Evolutionary conservation across 2,329 filamentous ascomycete genomes (phyloP).

Genomic region (Esteya vermicola): DNA sequence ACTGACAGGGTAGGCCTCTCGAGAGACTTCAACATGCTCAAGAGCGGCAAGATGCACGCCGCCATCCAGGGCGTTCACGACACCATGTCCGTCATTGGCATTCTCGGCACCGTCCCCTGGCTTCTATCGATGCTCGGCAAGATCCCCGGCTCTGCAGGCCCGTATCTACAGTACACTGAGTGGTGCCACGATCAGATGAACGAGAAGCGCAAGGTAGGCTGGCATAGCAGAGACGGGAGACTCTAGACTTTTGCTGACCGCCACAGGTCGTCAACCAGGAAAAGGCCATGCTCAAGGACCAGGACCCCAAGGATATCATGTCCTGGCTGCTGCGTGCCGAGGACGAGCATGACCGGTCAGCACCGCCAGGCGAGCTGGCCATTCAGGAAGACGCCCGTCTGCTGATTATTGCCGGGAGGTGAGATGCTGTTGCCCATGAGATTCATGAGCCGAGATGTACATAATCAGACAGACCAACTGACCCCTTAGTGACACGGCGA

Average conservation of each 20-base stretch:
- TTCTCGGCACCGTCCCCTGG: background rate
- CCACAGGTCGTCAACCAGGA: background rate
- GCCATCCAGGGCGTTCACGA: background rate
- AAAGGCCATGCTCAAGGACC: background rate
- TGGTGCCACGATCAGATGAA: background rate
- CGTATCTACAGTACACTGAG: background rate
- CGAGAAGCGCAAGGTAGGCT: background rate
- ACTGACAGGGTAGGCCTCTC: background rate
- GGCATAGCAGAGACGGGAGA: background rate
- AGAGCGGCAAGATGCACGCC: background rate
- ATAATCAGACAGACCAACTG: no score
- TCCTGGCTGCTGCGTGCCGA: background rate
- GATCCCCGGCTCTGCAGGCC: background rate
- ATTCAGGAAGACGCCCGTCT: background rate
- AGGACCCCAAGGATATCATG: background rate
- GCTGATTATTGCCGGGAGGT: background rate
- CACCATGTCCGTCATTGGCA: background rate
- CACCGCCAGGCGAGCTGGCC: background rate
- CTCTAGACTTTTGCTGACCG: background rate
- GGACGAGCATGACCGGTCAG: background rate
- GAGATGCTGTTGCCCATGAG: no score
- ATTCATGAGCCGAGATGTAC: no score
- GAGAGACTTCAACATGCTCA: background rate
- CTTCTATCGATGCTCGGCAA: background rate
- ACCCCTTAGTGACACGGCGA: background rate